These are phyloP conservation scores for Trypanosoma vivax DNA, from an alignment of 208 protist genomes.

Conservation along the genomic window DNA sequence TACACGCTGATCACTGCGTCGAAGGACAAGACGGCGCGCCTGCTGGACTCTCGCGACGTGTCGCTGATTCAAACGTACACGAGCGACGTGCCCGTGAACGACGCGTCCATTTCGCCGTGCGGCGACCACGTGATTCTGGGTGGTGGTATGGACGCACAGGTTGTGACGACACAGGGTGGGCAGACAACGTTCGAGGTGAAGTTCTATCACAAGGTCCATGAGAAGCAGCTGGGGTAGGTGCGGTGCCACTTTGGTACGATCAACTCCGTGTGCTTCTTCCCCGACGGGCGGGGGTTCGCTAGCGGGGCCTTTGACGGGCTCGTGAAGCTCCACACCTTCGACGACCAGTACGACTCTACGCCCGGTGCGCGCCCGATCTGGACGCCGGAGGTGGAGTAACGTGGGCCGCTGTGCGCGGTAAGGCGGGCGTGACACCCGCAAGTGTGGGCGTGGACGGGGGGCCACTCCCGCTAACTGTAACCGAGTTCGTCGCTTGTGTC, in stretches of 20 bases:
- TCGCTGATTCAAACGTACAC: conserved; percentile 93
- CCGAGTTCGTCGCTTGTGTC: too few species aligned
- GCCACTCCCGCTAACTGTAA: too few species aligned
- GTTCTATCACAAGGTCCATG: conserved; percentile 95
- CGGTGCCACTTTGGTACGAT: conserved; percentile 99
- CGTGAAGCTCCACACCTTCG: conserved; percentile 94
- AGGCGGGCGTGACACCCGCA: neutral
- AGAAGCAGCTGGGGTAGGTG: conserved; percentile 93
- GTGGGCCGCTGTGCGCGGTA: neutral
- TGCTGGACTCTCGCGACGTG: conserved; percentile 93
- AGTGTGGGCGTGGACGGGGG: too few species aligned
- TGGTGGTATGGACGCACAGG: conserved; percentile 94
- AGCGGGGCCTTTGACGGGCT: conserved; percentile 94
- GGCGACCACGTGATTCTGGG: conserved; percentile 91
- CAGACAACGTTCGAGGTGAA: conserved; percentile 93
- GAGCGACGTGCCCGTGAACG: conserved; percentile 95
- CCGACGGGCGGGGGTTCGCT: conserved; percentile 91
- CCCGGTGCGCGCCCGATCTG: conserved; percentile 66
- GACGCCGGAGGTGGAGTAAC: conserved; percentile 21
- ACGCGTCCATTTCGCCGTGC: conserved; percentile 92
- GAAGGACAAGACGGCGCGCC: conserved; percentile 91
- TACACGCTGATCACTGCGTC: conserved; percentile 91
- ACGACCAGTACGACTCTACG: conserved; percentile 84
- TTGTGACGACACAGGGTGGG: conserved; percentile 91
- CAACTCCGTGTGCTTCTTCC: conserved; percentile 94